A percentile compares a stretch with the other conserved stretches of the same genome.
Conservation (phyloP, 305 asterid genomes). For the Fraxinus albicans region DNA sequence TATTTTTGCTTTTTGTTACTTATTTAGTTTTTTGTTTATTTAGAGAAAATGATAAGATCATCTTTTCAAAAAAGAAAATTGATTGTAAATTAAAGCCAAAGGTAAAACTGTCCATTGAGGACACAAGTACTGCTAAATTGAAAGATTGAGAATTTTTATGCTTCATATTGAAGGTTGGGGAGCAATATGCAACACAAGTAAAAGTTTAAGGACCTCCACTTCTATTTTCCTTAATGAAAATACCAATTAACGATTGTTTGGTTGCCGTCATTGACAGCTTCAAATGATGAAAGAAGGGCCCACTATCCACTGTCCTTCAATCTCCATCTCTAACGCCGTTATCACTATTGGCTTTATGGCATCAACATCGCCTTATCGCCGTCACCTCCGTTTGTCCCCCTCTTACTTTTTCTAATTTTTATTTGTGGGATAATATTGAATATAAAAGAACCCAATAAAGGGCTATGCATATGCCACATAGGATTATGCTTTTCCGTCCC, state of each 20-base stretch:
- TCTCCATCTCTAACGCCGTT: slow-evolving; percentile 29
- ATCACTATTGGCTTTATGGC: not conserved
- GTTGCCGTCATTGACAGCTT: not conserved
- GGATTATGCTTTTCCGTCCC: slow-evolving; percentile 8
- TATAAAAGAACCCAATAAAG: slow-evolving; percentile 20
- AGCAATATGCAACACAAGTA: not conserved
- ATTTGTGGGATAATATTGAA: slow-evolving; percentile 22
- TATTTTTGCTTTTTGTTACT: not conserved
- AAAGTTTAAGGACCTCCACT: not conserved
- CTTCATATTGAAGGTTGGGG: not conserved
- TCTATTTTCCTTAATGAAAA: not conserved
- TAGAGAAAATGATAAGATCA: not conserved
- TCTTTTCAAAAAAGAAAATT: not conserved
- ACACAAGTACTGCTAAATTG: not conserved
- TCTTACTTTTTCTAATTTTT: not conserved
- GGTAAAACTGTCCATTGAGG: not conserved
- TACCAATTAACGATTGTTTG: not conserved
- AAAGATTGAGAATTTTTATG: not conserved
- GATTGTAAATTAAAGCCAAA: not conserved
- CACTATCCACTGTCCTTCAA: not conserved
- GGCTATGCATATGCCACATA: slow-evolving; percentile 21
- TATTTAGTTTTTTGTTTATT: not conserved
- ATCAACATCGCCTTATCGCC: slow-evolving; percentile 27
- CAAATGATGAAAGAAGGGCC: slow-evolving; percentile 18
- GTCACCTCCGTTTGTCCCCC: slow-evolving; percentile 22